These are phyloP conservation scores for Dittrichia graveolens DNA, from an alignment of 129 eudicot species.

Conservation along the genomic window DNA sequence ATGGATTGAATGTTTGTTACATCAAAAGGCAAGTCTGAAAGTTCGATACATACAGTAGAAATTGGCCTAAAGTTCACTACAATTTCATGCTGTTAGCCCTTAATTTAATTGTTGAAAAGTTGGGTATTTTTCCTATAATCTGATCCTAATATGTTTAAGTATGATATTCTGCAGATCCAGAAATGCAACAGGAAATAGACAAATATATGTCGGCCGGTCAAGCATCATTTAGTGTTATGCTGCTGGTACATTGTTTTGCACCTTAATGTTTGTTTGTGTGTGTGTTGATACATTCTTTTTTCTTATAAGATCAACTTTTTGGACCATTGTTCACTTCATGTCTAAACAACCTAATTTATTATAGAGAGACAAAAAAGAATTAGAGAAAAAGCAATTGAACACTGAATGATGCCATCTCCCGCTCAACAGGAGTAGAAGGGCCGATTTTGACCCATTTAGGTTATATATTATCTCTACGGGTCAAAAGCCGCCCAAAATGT, in stretches of 20 bases:
- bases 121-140: conserved; percentile 1
- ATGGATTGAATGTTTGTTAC: too few species aligned
- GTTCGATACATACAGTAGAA: too few species aligned
- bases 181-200: conserved; percentile 88
- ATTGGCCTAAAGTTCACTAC: too few species aligned
- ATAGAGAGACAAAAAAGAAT: too few species aligned
- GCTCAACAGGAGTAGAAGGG: too few species aligned
- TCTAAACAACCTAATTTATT: too few species aligned
- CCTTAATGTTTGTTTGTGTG: background rate
- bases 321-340: background rate
- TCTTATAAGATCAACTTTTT: background rate
- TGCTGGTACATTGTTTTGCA: conserved; percentile 62
- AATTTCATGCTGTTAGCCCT: too few species aligned
- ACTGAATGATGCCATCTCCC: too few species aligned
- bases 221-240: conserved; percentile 57
- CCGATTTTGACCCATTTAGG: background rate
- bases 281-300: background rate
- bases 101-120: background rate
- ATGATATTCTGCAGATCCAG: conserved; percentile 65
- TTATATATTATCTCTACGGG: background rate
- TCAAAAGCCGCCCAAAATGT: background rate
- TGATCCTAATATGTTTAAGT: conserved; percentile 7
- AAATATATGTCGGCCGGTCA: conserved; percentile 59
- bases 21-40: too few species aligned
- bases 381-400: too few species aligned